Conservation (phyloP, 495 filamentous ascomycete species). For the Aspergillus egyptiacus region DNA sequence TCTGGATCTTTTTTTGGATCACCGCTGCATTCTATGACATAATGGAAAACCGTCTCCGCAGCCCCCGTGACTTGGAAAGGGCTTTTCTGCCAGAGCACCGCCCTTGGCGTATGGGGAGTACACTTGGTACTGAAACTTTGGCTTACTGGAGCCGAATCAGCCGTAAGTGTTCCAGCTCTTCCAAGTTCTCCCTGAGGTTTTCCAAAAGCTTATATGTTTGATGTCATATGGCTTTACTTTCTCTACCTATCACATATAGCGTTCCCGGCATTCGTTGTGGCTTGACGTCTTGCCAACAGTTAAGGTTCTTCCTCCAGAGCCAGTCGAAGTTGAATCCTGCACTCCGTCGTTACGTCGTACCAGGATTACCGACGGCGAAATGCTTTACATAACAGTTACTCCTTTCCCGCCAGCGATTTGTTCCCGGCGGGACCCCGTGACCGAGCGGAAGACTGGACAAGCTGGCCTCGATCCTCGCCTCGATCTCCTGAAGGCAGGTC, state of each 20-base stretch:
- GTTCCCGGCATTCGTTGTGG: too few relatives aligned
- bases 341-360: neutral
- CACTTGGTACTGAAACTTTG: constrained; percentile 5
- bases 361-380: constrained; percentile 4
- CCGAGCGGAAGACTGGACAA: constrained; percentile 1
- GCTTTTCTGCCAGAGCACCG: constrained; percentile 16
- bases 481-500: too few relatives aligned
- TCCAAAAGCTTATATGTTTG: neutral
- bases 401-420: constrained; percentile 4
- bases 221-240: too few relatives aligned
- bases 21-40: constrained; percentile 26
- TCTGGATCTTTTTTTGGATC: constrained; percentile 3
- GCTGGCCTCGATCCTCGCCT: neutral
- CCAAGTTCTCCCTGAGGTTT: neutral
- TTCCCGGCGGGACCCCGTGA: constrained; percentile 9
- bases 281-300: too few relatives aligned
- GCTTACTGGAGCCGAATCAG: neutral
- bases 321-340: neutral
- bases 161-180: neutral
- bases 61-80: constrained; percentile 18
- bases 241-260: too few relatives aligned
- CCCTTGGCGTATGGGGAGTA: constrained; percentile 30
- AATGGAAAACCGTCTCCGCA: constrained; percentile 21
- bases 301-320: neutral
- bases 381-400: constrained; percentile 21